Conservation (phyloP, 2,329 filamentous ascomycete genomes). For the Fusarium veterinarium region DNA sequence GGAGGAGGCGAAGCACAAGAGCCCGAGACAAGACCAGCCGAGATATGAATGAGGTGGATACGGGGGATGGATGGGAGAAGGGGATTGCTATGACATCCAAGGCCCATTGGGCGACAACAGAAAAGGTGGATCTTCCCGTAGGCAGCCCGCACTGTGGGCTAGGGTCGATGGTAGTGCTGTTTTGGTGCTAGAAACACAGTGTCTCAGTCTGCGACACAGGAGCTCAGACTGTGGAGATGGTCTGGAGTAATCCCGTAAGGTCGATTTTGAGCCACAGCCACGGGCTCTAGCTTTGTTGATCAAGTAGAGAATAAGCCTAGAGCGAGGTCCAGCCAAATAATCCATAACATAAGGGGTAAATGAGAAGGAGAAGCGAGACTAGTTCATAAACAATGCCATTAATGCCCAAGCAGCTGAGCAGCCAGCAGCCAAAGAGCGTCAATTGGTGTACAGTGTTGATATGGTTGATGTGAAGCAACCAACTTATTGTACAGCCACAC, state of each 20-base stretch:
- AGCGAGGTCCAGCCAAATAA: constrained; percentile 22
- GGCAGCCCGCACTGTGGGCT: constrained; percentile 35
- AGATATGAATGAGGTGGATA: constrained; percentile 18
- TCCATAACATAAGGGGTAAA: constrained; percentile 37
- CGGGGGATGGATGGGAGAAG: constrained; percentile 39
- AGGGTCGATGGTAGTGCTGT: neutral
- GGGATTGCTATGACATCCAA: constrained; percentile 44
- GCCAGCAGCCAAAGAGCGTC: neutral
- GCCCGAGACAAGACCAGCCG: constrained; percentile 27
- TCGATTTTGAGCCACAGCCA: constrained; percentile 25
- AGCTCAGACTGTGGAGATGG: constrained; percentile 35
- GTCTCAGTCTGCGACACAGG: constrained; percentile 7
- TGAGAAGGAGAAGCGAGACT: constrained; percentile 35
- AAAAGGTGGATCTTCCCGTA: constrained; percentile 22
- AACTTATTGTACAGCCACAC: constrained; percentile 33
- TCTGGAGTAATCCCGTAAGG: constrained; percentile 25
- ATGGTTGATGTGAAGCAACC: neutral
- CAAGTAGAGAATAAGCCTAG: constrained; percentile 9
- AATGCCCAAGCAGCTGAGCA: constrained; percentile 17
- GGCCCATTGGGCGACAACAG: constrained; percentile 32
- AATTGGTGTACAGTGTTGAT: constrained; percentile 21
- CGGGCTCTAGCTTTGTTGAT: constrained; percentile 38
- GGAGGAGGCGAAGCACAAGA: constrained; percentile 36
- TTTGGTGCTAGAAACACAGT: constrained; percentile 30
- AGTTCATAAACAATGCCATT: constrained; percentile 1